Evolutionary conservation across 352 stramenopile genomes (phyloP).

Genomic region (Phytophthora citricola): DNA sequence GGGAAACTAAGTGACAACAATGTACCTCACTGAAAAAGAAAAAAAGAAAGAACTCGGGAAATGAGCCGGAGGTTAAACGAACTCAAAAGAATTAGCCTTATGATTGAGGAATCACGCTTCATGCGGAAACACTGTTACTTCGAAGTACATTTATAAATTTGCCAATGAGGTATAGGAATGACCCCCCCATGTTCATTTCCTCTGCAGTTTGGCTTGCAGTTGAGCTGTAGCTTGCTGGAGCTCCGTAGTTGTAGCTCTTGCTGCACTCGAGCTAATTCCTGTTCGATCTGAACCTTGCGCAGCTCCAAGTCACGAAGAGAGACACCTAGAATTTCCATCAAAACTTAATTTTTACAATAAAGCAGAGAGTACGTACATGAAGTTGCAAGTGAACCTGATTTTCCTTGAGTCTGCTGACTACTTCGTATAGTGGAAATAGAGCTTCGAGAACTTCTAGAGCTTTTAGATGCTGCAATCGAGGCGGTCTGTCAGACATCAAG

Average conservation of each 20-base stretch:
- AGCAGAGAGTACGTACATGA: constrained; percentile 34
- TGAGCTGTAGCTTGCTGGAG: constrained; percentile 8
- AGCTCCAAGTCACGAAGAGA: constrained; percentile 64
- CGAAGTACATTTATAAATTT: neutral
- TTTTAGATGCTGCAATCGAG: constrained; percentile 22
- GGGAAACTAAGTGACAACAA: too few species aligned
- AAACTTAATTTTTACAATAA: neutral
- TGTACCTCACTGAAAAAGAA: too few species aligned
- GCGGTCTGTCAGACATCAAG: constrained; percentile 20
- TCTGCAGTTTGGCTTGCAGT: neutral
- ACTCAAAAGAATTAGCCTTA: too few species aligned
- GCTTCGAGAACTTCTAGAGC: constrained; percentile 13
- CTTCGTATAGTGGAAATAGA: constrained; percentile 8
- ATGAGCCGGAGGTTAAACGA: too few species aligned
- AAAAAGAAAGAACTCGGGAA: too few species aligned
- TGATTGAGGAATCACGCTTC: too few species aligned
- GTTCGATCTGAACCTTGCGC: constrained; percentile 67
- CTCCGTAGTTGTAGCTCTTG: constrained; percentile 47
- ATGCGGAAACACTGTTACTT: too few species aligned
- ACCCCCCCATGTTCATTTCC: neutral
- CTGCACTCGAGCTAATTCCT: constrained; percentile 54
- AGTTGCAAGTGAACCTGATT: constrained; percentile 39
- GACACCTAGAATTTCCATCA: constrained; percentile 24
- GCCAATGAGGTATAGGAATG: neutral
- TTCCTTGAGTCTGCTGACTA: neutral